A percentile compares a stretch with the other conserved stretches of the same genome.
Evolutionary conservation across 371 early-diverging fungal genomes (phyloP).

Genomic region (Saksenaea oblongispora): DNA sequence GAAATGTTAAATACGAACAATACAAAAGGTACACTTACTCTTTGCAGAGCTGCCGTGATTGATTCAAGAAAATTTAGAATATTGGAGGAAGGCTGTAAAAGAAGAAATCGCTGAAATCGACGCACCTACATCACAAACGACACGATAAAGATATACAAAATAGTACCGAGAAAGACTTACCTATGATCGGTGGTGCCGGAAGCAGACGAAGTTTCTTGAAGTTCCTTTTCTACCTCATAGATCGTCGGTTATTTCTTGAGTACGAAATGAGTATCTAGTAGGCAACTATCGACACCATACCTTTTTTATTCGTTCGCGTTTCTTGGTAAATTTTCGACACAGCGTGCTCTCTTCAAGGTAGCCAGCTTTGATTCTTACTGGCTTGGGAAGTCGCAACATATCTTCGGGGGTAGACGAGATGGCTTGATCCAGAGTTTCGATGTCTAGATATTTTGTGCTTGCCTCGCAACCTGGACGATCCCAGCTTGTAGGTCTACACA

Average conservation of each 20-base stretch:
- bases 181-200: not conserved
- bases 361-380: not conserved
- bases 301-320: not conserved
- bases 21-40: too few relatives aligned
- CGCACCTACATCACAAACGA: too few relatives aligned
- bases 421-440: not conserved
- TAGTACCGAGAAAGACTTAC: not conserved
- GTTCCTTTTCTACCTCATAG: not conserved
- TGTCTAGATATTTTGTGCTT: not conserved
- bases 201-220: not conserved
- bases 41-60: too few relatives aligned
- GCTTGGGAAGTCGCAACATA: not conserved
- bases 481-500: not conserved
- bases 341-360: not conserved
- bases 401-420: not conserved
- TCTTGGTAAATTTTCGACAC: not conserved
- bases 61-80: too few relatives aligned
- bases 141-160: too few relatives aligned
- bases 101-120: too few relatives aligned
- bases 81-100: too few relatives aligned
- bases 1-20: too few relatives aligned
- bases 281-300: not conserved
- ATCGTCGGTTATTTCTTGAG: not conserved
- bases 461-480: conserved; percentile 1
- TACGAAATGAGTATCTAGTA: not conserved